Evolutionary conservation across 1,284 basidiomycete genomes (phyloP).

Genomic region (Flammula alnicola): DNA sequence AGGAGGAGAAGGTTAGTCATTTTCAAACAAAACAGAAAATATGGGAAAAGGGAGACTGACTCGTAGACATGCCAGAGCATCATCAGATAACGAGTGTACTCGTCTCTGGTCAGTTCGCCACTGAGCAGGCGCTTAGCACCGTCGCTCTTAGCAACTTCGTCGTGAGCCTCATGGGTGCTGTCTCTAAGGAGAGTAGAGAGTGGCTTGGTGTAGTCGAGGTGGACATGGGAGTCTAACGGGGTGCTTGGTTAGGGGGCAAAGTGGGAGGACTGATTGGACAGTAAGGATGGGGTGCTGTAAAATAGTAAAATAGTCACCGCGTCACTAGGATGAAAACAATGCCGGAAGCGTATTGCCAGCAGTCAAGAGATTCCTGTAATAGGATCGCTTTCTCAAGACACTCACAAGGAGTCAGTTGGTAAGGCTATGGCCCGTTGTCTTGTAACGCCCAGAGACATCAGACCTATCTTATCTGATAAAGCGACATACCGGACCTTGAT

Average conservation of each 20-base stretch:
- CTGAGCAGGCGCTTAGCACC: slow-evolving; percentile 65
- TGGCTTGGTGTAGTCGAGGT: slow-evolving; percentile 48
- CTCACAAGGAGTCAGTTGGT: not conserved
- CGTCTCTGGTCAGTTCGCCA: slow-evolving; percentile 64
- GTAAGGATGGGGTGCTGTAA: slow-evolving; percentile 19
- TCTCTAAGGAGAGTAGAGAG: slow-evolving; percentile 55
- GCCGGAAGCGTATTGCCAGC: slow-evolving; percentile 8
- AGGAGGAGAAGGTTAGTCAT: slow-evolving; percentile 4
- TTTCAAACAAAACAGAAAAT: not conserved
- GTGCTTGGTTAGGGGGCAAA: slow-evolving; percentile 5
- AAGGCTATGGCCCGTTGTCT: not conserved
- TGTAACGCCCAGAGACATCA: not conserved
- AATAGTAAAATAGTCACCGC: slow-evolving; percentile 11
- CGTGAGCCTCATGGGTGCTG: slow-evolving; percentile 65
- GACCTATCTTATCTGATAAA: slow-evolving; percentile 15
- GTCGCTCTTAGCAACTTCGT: slow-evolving; percentile 60
- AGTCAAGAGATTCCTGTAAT: slow-evolving; percentile 2
- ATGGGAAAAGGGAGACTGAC: slow-evolving; percentile 50
- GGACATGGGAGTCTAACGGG: slow-evolving; percentile 32
- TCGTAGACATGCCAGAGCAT: slow-evolving; percentile 82
- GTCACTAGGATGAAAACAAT: slow-evolving; percentile 13
- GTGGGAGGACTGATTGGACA: slow-evolving; percentile 2
- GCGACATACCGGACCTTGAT: not conserved
- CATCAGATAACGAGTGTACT: slow-evolving; percentile 75
- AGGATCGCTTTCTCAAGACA: not conserved